phyloP scores from a whole-genome alignment of 768 basidiomycete species.

The Auricularia sp. region DNA sequence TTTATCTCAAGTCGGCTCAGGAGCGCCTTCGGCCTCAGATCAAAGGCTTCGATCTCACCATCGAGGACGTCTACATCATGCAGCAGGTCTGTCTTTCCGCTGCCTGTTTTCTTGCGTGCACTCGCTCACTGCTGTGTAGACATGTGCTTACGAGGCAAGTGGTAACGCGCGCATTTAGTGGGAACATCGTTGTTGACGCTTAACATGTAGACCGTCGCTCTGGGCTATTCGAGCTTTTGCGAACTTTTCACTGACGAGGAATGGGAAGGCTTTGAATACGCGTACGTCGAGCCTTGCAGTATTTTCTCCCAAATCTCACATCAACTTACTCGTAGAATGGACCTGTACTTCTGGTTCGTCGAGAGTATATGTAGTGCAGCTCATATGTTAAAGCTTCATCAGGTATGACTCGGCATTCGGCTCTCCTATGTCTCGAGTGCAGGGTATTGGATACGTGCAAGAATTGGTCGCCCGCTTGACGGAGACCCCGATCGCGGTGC shows the following conservation, averaged over 20 bases:
- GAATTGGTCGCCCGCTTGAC: constrained; percentile 78
- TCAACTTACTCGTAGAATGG: constrained; percentile 33
- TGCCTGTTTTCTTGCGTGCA: background rate
- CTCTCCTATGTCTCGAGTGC: constrained; percentile 63
- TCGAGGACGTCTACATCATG: constrained; percentile 64
- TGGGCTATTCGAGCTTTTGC: constrained; percentile 88
- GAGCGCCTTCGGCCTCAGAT: constrained; percentile 49
- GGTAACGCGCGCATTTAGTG: constrained; percentile 3
- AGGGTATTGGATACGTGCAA: constrained; percentile 72
- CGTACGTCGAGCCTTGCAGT: constrained; percentile 32
- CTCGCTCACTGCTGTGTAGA: constrained; percentile 9
- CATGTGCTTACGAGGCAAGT: constrained; percentile 73
- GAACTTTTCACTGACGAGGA: constrained; percentile 82
- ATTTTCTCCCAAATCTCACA: background rate
- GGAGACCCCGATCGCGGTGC: constrained; percentile 53
- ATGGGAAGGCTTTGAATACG: constrained; percentile 89
- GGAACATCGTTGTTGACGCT: constrained; percentile 2
- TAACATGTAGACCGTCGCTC: constrained; percentile 60
- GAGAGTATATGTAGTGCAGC: background rate
- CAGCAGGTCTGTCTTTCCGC: constrained; percentile 36
- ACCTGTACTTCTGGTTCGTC: constrained; percentile 49
- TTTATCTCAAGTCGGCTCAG: constrained; percentile 61
- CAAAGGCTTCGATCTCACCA: constrained; percentile 48
- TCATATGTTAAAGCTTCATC: background rate
- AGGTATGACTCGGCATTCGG: constrained; percentile 72